Evolutionary conservation across 1,284 basidiomycete genomes (phyloP).

Genomic region (Peniophora sp.): DNA sequence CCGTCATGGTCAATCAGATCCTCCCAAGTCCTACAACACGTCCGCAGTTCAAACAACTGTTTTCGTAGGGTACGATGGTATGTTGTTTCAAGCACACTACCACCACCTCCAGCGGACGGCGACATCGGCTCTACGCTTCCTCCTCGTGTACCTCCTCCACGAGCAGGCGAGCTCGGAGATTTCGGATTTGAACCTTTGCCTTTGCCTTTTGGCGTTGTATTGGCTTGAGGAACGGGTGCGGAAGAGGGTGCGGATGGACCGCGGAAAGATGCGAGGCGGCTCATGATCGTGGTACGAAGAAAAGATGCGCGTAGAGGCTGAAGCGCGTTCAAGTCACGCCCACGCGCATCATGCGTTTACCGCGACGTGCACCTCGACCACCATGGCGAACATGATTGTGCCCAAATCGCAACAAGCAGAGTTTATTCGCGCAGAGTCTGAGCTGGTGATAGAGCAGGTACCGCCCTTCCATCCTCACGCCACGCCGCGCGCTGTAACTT

Average conservation of each 20-base stretch:
- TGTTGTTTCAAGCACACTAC: constrained; percentile 47
- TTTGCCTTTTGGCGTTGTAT: no score
- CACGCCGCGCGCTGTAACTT: neutral
- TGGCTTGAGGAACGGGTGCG: constrained; percentile 38
- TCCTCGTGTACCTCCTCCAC: constrained; percentile 19
- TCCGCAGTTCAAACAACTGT: constrained; percentile 53
- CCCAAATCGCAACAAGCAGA: constrained; percentile 19
- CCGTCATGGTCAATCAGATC: constrained; percentile 71
- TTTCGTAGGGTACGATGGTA: constrained; percentile 65
- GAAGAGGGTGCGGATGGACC: constrained; percentile 68
- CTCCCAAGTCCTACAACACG: constrained; percentile 63
- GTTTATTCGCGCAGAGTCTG: constrained; percentile 66
- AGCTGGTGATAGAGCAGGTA: constrained; percentile 64
- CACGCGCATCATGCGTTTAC: neutral
- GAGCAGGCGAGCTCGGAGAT: constrained; percentile 36
- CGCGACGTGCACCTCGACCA: neutral
- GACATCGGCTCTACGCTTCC: no score
- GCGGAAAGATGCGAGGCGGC: constrained; percentile 64
- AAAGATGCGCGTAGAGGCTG: neutral
- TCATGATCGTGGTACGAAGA: constrained; percentile 18
- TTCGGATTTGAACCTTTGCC: constrained; percentile 26
- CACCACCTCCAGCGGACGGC: no score
- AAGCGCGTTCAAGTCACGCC: neutral
- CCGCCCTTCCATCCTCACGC: constrained; percentile 15
- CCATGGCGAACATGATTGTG: neutral